A percentile compares a stretch with the other conserved stretches of the same genome.
Evolutionary conservation across 2,329 filamentous ascomycete species (phyloP).

Genomic region (Zalaria obscura): DNA sequence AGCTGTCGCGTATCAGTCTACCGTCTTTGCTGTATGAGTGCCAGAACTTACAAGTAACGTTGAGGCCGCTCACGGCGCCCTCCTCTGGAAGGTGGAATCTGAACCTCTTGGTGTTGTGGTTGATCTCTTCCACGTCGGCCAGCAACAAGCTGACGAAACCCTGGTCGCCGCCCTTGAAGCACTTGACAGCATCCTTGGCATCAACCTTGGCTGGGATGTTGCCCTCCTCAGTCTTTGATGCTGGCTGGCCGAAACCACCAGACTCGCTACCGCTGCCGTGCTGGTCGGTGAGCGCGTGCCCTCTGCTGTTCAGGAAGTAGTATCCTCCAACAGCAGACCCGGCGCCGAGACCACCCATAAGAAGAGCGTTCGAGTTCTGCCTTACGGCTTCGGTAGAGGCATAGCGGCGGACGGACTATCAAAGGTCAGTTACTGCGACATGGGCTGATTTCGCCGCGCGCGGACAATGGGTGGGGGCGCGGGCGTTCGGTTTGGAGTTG

Average conservation of each 20-base stretch:
- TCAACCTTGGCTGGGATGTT: slow-evolving; percentile 25
- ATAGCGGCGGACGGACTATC: slow-evolving; percentile 54
- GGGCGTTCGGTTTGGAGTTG: not conserved
- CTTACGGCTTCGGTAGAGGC: slow-evolving; percentile 47
- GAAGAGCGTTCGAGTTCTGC: slow-evolving; percentile 41
- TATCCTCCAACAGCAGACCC: slow-evolving; percentile 44
- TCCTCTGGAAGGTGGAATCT: slow-evolving; percentile 76
- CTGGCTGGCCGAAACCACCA: slow-evolving; percentile 10
- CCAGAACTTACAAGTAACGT: slow-evolving; percentile 50
- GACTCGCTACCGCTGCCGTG: slow-evolving; percentile 11
- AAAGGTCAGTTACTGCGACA: too few relatives aligned
- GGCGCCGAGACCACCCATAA: slow-evolving; percentile 48
- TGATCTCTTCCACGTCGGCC: slow-evolving; percentile 63
- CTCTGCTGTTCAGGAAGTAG: slow-evolving; percentile 27
- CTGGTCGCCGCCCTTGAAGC: slow-evolving; percentile 75
- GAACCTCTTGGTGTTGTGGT: slow-evolving; percentile 90
- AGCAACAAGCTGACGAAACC: slow-evolving; percentile 75
- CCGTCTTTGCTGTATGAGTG: not conserved
- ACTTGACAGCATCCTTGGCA: slow-evolving; percentile 27
- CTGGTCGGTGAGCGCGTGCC: slow-evolving; percentile 9
- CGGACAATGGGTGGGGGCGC: slow-evolving; percentile 9
- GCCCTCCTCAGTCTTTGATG: slow-evolving; percentile 19
- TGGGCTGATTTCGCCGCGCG: slow-evolving; percentile 5
- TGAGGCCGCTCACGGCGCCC: slow-evolving; percentile 71
- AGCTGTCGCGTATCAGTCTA: slow-evolving; percentile 23